A percentile compares a stretch with the other conserved stretches of the same genome.
Evolutionary conservation across 73 alveolate species (phyloP).

Genomic region (Paramecium sonneborni): DNA sequence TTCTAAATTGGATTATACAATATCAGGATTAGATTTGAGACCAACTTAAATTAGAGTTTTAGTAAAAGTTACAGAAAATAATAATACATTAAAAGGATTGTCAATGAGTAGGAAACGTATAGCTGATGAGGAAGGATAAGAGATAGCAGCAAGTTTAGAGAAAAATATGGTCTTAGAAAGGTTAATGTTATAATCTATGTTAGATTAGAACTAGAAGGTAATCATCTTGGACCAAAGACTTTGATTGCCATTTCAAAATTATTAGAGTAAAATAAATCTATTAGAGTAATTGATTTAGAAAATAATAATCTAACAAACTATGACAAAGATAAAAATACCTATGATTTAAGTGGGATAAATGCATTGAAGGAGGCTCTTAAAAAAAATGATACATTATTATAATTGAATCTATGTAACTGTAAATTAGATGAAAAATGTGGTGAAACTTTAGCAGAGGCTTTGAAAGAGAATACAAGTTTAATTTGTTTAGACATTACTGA

Average conservation of each 20-base stretch:
- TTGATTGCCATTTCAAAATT: slow-evolving; percentile 62
- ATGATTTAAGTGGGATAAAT: slow-evolving; percentile 57
- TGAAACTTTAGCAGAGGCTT: slow-evolving; percentile 44
- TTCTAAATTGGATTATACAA: slow-evolving; percentile 62
- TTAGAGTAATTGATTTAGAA: slow-evolving; percentile 69
- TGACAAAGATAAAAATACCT: slow-evolving; percentile 37
- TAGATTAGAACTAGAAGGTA: slow-evolving; percentile 72
- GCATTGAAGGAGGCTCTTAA: slow-evolving; percentile 67
- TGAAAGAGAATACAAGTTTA: slow-evolving; percentile 52
- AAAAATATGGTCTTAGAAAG: slow-evolving; percentile 70
- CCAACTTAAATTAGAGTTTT: slow-evolving; percentile 60
- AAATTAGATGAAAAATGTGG: slow-evolving; percentile 71
- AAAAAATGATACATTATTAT: slow-evolving; percentile 63
- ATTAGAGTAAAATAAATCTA: slow-evolving; percentile 59
- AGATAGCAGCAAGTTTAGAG: slow-evolving; percentile 57
- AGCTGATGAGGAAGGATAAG: slow-evolving; percentile 63
- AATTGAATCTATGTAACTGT: slow-evolving; percentile 56
- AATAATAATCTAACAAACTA: slow-evolving; percentile 65
- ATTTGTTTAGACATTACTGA: slow-evolving; percentile 66
- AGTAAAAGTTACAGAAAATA: slow-evolving; percentile 63
- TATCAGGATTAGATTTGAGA: slow-evolving; percentile 66
- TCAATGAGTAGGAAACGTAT: slow-evolving; percentile 64
- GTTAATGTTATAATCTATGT: background rate
- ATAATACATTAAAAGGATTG: slow-evolving; percentile 58
- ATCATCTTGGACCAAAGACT: slow-evolving; percentile 64